Evolutionary conservation across 495 filamentous ascomycete species (phyloP).

Genomic region (Xylaria bambusicola): DNA sequence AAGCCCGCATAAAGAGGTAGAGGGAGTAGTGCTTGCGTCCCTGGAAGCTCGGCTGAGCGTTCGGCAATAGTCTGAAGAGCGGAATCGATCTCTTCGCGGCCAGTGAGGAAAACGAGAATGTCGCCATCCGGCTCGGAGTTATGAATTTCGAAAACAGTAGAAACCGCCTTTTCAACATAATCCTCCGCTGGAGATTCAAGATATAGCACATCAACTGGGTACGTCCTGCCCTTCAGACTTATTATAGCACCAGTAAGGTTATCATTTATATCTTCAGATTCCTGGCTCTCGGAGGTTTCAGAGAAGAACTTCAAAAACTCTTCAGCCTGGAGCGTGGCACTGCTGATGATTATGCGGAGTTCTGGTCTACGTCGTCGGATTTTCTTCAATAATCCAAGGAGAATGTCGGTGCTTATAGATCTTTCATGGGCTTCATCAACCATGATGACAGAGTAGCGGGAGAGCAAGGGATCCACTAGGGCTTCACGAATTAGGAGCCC

Average conservation of each 20-base stretch:
- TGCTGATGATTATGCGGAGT: slow-evolving; percentile 87
- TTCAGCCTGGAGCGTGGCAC: slow-evolving; percentile 91
- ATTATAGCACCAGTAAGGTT: slow-evolving; percentile 68
- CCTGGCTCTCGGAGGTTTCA: slow-evolving; percentile 43
- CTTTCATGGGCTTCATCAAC: slow-evolving; percentile 98
- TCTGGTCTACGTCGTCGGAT: slow-evolving; percentile 81
- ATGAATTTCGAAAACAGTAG: slow-evolving; percentile 93
- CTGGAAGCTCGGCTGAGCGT: slow-evolving; percentile 70
- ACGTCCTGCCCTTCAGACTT: slow-evolving; percentile 86
- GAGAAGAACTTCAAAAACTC: slow-evolving; percentile 84
- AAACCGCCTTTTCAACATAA: slow-evolving; percentile 83
- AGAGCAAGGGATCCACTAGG: slow-evolving; percentile 87
- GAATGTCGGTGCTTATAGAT: slow-evolving; percentile 89
- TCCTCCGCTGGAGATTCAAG: slow-evolving; percentile 79
- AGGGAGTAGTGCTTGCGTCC: slow-evolving; percentile 68
- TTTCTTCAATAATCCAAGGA: slow-evolving; percentile 94
- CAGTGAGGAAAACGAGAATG: slow-evolving; percentile 89
- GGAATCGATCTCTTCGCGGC: slow-evolving; percentile 89
- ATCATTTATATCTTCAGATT: slow-evolving; percentile 42
- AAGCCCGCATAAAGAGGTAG: slow-evolving; percentile 89
- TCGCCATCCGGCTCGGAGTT: slow-evolving; percentile 85
- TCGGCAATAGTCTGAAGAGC: slow-evolving; percentile 78
- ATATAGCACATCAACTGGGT: slow-evolving; percentile 88
- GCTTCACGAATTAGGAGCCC: slow-evolving; percentile 93
- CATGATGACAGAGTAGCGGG: slow-evolving; percentile 96